Evolutionary conservation across 2,329 filamentous ascomycete genomes (phyloP), one percentile per base, ranked within the genome.

Genomic region (Thermomyces lanuginosus): DNA sequence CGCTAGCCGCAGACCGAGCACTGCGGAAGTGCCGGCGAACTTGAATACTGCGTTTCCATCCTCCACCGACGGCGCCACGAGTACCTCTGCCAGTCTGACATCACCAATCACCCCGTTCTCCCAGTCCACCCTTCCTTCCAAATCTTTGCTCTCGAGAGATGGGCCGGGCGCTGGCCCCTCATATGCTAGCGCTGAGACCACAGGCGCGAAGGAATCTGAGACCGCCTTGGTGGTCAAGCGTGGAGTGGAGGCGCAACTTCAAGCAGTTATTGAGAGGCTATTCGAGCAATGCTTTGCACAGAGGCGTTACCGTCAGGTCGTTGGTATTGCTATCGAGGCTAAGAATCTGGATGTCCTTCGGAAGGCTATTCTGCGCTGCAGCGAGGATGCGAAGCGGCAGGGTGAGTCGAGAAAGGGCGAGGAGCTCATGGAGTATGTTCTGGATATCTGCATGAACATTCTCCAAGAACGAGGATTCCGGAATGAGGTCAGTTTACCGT

Each of bases 361-460:
- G 35, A 69, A 75, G 32, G 79, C 89, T 20, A 93, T 98, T 45
- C 69, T 89, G 49, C 74, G 82, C 17, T 86, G 81, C n/a, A 83
- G 73, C 45, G 72, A 84, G 26, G 82, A 91, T 38, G 81, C 83
- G 54, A 82, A 78, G 56, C 66, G 69, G 46, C 72, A 75, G 47
- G 52, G 50, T 3, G 69, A 72, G 37, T 56, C 55, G 10, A 56
- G 60, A 18, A 70, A 75, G 15, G 76, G 82, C 10, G 84, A 95
- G 48, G 86, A 95, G 49, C 59, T 98, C 31, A 89, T 98, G 76
- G 89, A 98, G 41, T 98, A 98, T 46, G 78, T 89, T 11, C 60
- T 98, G 35, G 74, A 84, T 40, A 91, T 98, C 39, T 93, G 86
- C 63, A 92, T 98, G 82, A 84, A 91, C 35, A 76, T 95, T 34